Percentiles rank a stretch among this genome's conserved stretches.
phyloP scores from a whole-genome alignment of 78 protist genomes.

The Anaeramoeba flamelloides region DNA sequence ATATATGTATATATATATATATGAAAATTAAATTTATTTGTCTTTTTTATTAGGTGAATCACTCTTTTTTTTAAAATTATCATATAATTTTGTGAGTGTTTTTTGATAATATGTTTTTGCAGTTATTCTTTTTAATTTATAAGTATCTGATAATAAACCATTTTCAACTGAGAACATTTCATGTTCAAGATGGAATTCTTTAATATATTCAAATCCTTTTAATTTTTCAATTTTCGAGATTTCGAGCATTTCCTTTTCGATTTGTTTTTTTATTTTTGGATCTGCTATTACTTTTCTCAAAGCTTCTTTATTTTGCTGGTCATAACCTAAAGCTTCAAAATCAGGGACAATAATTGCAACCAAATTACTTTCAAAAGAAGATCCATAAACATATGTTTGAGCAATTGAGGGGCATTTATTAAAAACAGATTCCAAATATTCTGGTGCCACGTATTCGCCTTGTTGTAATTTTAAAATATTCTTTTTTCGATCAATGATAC shows the following conservation, averaged over 20 bases:
- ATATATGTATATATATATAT: no score
- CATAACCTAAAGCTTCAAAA: not conserved
- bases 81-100: not conserved
- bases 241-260: not conserved
- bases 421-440: constrained; percentile 41
- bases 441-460: constrained; percentile 85
- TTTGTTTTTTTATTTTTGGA: not conserved
- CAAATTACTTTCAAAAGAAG: not conserved
- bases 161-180: not conserved
- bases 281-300: no score
- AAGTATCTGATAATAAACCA: not conserved
- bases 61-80: no score
- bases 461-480: constrained; percentile 69
- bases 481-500: constrained; percentile 81
- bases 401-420: constrained; percentile 26
- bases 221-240: not conserved
- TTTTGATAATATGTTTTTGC: not conserved
- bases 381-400: constrained; percentile 34
- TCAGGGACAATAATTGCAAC: not conserved
- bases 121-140: not conserved
- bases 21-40: no score
- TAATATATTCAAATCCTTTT: not conserved
- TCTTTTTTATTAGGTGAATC: no score
- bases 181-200: not conserved
- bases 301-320: not conserved